phyloP scores from a whole-genome alignment of 1,284 basidiomycete genomes.

The Tetrapyrgos nigripes region DNA sequence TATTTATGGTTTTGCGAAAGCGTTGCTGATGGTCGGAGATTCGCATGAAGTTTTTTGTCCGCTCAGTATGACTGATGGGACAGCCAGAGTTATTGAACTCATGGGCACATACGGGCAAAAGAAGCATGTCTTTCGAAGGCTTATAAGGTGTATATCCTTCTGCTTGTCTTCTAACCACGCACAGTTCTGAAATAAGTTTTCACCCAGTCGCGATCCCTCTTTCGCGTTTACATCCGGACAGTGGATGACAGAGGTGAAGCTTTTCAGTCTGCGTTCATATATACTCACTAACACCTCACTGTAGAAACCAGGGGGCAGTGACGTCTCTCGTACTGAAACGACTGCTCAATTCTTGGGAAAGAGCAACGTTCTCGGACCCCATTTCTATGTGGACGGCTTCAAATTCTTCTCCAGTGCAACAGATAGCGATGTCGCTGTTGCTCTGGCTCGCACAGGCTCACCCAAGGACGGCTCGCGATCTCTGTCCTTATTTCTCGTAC shows the following conservation, averaged over 20 bases:
- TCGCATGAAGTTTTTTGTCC: conserved; percentile 73
- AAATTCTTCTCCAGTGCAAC: conserved; percentile 90
- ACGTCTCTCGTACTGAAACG: conserved; percentile 80
- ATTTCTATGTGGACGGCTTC: conserved; percentile 69
- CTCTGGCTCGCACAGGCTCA: conserved; percentile 72
- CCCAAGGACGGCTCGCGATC: conserved; percentile 59
- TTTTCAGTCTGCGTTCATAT: conserved; percentile 6
- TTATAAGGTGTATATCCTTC: conserved; percentile 57
- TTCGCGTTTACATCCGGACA: conserved; percentile 78
- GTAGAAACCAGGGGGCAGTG: conserved; percentile 78
- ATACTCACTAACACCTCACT: conserved; percentile 5
- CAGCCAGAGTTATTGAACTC: conserved; percentile 74
- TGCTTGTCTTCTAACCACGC: neutral
- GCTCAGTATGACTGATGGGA: conserved; percentile 81
- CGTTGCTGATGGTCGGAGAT: conserved; percentile 64
- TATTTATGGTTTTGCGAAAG: conserved; percentile 68
- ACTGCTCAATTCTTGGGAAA: conserved; percentile 49
- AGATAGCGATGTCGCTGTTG: conserved; percentile 75
- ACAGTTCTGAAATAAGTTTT: neutral
- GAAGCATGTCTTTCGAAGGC: conserved; percentile 57
- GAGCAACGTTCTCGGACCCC: conserved; percentile 49
- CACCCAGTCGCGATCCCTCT: conserved; percentile 63
- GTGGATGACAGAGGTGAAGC: conserved; percentile 80
- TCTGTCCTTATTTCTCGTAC: conserved; percentile 76
- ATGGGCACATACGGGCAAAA: conserved; percentile 67